Conservation (phyloP, 2,329 filamentous ascomycete species). For the Colletotrichum orbiculare region DNA sequence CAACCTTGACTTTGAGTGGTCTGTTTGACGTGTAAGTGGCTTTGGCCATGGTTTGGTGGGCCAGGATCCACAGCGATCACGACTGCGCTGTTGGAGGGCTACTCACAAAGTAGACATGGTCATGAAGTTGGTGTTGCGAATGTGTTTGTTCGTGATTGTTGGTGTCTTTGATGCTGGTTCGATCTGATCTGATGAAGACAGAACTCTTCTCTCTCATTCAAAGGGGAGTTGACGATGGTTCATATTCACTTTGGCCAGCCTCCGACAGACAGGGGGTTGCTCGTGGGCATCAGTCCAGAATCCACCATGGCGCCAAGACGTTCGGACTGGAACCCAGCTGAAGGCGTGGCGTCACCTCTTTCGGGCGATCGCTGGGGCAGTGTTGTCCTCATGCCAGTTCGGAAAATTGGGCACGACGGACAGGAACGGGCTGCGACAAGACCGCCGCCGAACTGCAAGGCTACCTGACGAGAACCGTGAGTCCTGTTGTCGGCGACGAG, state of each 20-base stretch:
- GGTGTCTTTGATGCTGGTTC: neutral
- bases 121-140: neutral
- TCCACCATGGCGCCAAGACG: conserved; percentile 23
- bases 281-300: conserved; percentile 14
- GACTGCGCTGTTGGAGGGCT: neutral
- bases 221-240: conserved; percentile 11
- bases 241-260: conserved; percentile 14
- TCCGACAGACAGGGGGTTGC: conserved; percentile 2
- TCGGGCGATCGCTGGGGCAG: conserved; percentile 7
- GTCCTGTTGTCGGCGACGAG: conserved; percentile 3
- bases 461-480: neutral
- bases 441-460: neutral
- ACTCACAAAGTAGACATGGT: conserved; percentile 29
- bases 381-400: conserved; percentile 8
- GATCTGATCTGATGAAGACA: conserved; percentile 1
- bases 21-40: conserved; percentile 41
- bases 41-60: neutral
- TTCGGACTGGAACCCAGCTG: conserved; percentile 8
- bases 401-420: neutral
- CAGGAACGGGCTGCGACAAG: neutral
- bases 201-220: neutral
- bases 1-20: conserved; percentile 55
- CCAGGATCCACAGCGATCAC: neutral
- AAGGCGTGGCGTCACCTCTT: conserved; percentile 20
- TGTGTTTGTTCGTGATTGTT: neutral